phyloP scores from a whole-genome alignment of 306 rosid genomes.

The Morella rubra region DNA sequence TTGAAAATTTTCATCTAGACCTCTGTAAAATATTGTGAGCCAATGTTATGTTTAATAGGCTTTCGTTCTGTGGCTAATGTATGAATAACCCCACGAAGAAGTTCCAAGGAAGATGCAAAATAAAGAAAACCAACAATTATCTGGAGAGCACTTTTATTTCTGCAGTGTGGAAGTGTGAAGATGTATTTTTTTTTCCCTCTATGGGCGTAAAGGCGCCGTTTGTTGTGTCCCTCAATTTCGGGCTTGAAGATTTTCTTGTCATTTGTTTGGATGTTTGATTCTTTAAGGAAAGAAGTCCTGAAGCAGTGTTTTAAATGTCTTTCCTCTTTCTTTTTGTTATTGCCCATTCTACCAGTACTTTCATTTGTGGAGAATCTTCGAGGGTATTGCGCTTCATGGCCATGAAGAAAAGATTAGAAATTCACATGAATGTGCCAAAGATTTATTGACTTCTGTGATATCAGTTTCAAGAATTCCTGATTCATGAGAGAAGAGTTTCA shows the following conservation, averaged over 20 bases:
- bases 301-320: neutral
- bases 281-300: slow-evolving; percentile 13
- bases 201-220: too few relatives aligned
- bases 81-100: slow-evolving; percentile 12
- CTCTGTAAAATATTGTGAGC: slow-evolving; percentile 36
- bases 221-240: neutral
- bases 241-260: slow-evolving; percentile 14
- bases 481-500: neutral
- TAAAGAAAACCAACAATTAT: slow-evolving; percentile 3
- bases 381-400: neutral
- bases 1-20: slow-evolving; percentile 25
- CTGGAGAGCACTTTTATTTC: slow-evolving; percentile 22
- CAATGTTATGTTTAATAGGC: slow-evolving; percentile 27
- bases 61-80: slow-evolving; percentile 2
- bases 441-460: neutral
- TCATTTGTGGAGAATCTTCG: neutral
- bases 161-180: slow-evolving; percentile 32
- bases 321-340: neutral
- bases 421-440: neutral
- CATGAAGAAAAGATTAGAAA: neutral
- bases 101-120: slow-evolving; percentile 10
- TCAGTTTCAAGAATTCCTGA: neutral
- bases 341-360: slow-evolving; percentile 3
- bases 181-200: slow-evolving; percentile 13
- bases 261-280: slow-evolving; percentile 28